Conservation (phyloP, 164 flowering plant species). For the Magnolia sinica region DNA sequence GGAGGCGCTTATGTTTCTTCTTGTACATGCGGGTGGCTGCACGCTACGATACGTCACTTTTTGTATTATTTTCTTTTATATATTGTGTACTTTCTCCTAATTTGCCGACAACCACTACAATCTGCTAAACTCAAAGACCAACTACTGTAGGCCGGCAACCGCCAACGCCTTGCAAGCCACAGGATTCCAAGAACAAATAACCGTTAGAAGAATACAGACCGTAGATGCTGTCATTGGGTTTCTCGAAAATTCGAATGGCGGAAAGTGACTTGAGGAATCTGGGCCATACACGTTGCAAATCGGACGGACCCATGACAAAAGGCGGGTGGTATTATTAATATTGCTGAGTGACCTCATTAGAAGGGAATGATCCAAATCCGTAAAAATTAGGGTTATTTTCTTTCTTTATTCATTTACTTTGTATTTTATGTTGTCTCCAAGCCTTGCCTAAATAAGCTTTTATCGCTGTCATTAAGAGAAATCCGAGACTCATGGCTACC, state of each 20-base stretch:
- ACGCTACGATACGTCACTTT: neutral
- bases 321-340: neutral
- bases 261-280: conserved; percentile 15
- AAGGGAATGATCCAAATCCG: neutral
- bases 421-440: neutral
- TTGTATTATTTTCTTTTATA: neutral
- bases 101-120: conserved; percentile 10
- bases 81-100: neutral
- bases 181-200: conserved; percentile 27
- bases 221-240: conserved; percentile 29
- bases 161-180: conserved; percentile 37
- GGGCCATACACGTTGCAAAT: conserved; percentile 16
- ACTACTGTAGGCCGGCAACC: conserved; percentile 55
- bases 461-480: neutral
- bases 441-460: neutral
- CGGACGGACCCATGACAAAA: neutral
- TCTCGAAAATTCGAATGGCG: conserved; percentile 1
- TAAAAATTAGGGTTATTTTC: neutral
- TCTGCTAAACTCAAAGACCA: conserved; percentile 12
- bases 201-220: conserved; percentile 30
- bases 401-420: neutral
- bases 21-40: neutral
- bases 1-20: neutral
- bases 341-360: neutral
- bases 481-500: neutral